Evolutionary conservation across 1,284 basidiomycete genomes (phyloP).

Genomic region (Pseudozyma pruni): DNA sequence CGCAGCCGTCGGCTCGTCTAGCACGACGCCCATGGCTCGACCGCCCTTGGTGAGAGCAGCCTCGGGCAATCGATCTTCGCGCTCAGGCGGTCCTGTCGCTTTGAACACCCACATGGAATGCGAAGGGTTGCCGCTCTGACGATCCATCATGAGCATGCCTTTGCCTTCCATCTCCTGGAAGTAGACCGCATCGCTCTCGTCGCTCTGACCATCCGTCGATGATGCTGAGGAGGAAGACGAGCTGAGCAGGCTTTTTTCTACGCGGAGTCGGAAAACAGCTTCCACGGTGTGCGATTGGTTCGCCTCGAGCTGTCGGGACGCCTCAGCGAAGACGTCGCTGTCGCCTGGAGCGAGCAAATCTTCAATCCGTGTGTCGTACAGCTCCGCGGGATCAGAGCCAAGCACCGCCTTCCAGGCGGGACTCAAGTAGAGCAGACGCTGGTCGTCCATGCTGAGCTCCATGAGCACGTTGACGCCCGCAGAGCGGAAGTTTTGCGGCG

Average conservation of each 20-base stretch:
- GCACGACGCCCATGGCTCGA: slow-evolving; percentile 18
- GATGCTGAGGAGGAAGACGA: slow-evolving; percentile 71
- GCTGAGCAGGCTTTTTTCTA: slow-evolving; percentile 69
- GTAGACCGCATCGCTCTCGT: slow-evolving; percentile 69
- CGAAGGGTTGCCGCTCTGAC: slow-evolving; percentile 83
- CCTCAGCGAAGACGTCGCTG: slow-evolving; percentile 85
- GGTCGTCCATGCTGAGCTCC: slow-evolving; percentile 91
- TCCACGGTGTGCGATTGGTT: slow-evolving; percentile 96
- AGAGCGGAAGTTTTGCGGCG: slow-evolving; percentile 29
- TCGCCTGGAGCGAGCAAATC: slow-evolving; percentile 85
- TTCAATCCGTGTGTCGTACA: slow-evolving; percentile 83
- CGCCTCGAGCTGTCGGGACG: slow-evolving; percentile 83
- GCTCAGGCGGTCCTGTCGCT: slow-evolving; percentile 72
- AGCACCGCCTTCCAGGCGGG: slow-evolving; percentile 92
- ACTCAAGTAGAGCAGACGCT: slow-evolving; percentile 87
- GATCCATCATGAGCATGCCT: slow-evolving; percentile 97
- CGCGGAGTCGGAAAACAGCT: slow-evolving; percentile 84
- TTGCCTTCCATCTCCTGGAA: slow-evolving; percentile 95
- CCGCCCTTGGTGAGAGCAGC: slow-evolving; percentile 38
- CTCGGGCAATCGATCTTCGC: slow-evolving; percentile 51
- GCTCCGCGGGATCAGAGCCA: slow-evolving; percentile 82
- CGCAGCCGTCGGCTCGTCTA: slow-evolving; percentile 33
- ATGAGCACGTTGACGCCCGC: slow-evolving; percentile 73
- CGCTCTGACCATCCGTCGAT: slow-evolving; percentile 60
- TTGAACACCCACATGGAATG: slow-evolving; percentile 99